Evolutionary conservation across 768 basidiomycete species (phyloP).

Genomic region (Suillus discolor): DNA sequence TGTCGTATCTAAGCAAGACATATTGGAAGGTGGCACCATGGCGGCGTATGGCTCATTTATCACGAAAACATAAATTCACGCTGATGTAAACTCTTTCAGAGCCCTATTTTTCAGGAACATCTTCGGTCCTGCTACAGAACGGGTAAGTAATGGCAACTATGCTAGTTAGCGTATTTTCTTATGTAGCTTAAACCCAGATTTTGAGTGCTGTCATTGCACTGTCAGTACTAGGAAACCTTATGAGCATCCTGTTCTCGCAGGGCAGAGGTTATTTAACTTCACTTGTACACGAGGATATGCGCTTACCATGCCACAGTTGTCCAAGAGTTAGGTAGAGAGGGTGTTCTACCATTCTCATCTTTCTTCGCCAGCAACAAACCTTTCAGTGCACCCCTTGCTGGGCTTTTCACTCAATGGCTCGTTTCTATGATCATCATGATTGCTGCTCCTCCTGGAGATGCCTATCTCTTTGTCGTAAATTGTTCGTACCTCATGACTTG

Average conservation of each 20-base stretch:
- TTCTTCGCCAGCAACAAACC: slow-evolving; percentile 75
- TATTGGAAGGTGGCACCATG: slow-evolving; percentile 62
- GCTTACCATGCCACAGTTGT: slow-evolving; percentile 46
- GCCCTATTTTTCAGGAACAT: slow-evolving; percentile 77
- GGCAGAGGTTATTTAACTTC: slow-evolving; percentile 52
- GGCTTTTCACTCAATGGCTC: slow-evolving; percentile 63
- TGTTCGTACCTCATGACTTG: slow-evolving; percentile 39
- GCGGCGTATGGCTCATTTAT: slow-evolving; percentile 56
- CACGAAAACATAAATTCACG: not conserved
- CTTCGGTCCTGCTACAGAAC: slow-evolving; percentile 63
- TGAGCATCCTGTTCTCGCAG: slow-evolving; percentile 66
- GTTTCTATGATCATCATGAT: slow-evolving; percentile 58
- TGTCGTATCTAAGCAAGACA: slow-evolving; percentile 70
- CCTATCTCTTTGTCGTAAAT: slow-evolving; percentile 71
- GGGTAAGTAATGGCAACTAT: slow-evolving; percentile 37
- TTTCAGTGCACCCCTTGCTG: slow-evolving; percentile 65
- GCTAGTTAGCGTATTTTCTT: not conserved
- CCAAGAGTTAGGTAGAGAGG: slow-evolving; percentile 75
- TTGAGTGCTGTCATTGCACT: slow-evolving; percentile 65
- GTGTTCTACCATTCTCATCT: slow-evolving; percentile 62
- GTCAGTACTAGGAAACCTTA: slow-evolving; percentile 64
- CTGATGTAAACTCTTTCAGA: slow-evolving; percentile 30
- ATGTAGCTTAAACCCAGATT: slow-evolving; percentile 35
- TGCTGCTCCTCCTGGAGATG: slow-evolving; percentile 69
- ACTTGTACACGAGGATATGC: not conserved